Evolutionary conservation across 139 green algal species (phyloP).

Genomic region (Eudorina sp.): DNA sequence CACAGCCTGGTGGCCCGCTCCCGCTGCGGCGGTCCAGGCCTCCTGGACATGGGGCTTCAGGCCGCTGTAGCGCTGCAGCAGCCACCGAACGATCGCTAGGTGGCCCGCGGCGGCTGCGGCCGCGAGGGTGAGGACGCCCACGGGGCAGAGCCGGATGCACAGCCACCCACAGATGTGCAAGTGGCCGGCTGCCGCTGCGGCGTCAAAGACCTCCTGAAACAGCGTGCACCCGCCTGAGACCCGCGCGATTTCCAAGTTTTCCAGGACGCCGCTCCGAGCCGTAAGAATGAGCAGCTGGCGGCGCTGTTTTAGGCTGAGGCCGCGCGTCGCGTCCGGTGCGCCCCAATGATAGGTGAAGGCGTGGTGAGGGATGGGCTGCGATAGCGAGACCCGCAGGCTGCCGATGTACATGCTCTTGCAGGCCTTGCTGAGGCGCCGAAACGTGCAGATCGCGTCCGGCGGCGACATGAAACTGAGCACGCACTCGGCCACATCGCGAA

Average conservation of each 20-base stretch:
- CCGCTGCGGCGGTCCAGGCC: not conserved
- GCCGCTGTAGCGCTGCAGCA: not conserved
- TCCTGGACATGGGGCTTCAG: not conserved
- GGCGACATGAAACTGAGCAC: too few relatives aligned
- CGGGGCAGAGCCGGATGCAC: not conserved
- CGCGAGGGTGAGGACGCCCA: not conserved
- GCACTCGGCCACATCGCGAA: too few relatives aligned
- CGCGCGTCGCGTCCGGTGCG: not conserved
- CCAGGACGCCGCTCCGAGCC: too few relatives aligned
- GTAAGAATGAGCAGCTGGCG: not conserved
- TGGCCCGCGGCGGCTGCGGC: not conserved
- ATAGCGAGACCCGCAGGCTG: too few relatives aligned
- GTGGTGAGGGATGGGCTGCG: not conserved
- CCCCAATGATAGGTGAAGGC: not conserved
- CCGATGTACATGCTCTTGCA: too few relatives aligned
- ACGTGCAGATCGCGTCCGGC: too few relatives aligned
- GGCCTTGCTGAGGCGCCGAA: too few relatives aligned
- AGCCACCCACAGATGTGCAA: not conserved
- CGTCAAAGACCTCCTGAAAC: not conserved
- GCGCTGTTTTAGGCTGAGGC: not conserved
- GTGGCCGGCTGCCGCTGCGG: not conserved
- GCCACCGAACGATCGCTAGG: not conserved
- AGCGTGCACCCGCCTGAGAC: not conserved
- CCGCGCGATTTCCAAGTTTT: not conserved
- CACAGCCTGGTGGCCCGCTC: not conserved